phyloP scores from a whole-genome alignment of 2,329 filamentous ascomycete genomes.

The Sclerotiophoma versabilis region DNA sequence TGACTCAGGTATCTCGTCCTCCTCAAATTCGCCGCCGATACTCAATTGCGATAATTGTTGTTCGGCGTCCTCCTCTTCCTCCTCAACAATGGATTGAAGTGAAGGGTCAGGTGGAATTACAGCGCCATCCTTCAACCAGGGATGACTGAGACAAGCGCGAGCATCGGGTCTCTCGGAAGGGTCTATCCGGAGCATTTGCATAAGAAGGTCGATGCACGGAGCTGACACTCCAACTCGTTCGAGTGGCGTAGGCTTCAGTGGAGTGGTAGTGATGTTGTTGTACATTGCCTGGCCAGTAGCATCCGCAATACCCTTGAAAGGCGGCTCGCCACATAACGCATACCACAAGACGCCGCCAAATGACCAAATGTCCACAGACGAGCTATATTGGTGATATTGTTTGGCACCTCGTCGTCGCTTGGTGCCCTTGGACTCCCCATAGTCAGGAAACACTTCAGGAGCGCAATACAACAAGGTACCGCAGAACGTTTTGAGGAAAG shows the following conservation, averaged over 20 bases:
- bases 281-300: slow-evolving; percentile 81
- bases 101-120: slow-evolving; percentile 45
- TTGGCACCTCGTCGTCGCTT: slow-evolving; percentile 65
- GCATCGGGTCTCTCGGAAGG: slow-evolving; percentile 80
- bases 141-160: slow-evolving; percentile 70
- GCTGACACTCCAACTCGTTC: slow-evolving; percentile 66
- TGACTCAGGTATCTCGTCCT: slow-evolving; percentile 40
- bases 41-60: slow-evolving; percentile 59
- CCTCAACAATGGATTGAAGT: slow-evolving; percentile 53
- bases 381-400: slow-evolving; percentile 73
- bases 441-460: slow-evolving; percentile 92
- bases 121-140: slow-evolving; percentile 71
- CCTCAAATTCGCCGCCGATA: slow-evolving; percentile 46
- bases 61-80: slow-evolving; percentile 67
- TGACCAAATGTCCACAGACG: slow-evolving; percentile 96
- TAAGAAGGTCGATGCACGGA: slow-evolving; percentile 75
- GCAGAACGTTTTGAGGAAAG: slow-evolving; percentile 94
- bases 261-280: slow-evolving; percentile 82
- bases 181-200: slow-evolving; percentile 80
- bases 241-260: slow-evolving; percentile 72
- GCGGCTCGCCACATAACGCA: slow-evolving; percentile 78
- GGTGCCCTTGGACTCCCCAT: slow-evolving; percentile 69
- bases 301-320: slow-evolving; percentile 80
- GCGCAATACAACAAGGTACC: slow-evolving; percentile 95
- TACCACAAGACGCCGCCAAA: slow-evolving; percentile 92